Base-by-base conservation (phyloP, 441 rosid genomes). In the Monsonia emarginata region DNA sequence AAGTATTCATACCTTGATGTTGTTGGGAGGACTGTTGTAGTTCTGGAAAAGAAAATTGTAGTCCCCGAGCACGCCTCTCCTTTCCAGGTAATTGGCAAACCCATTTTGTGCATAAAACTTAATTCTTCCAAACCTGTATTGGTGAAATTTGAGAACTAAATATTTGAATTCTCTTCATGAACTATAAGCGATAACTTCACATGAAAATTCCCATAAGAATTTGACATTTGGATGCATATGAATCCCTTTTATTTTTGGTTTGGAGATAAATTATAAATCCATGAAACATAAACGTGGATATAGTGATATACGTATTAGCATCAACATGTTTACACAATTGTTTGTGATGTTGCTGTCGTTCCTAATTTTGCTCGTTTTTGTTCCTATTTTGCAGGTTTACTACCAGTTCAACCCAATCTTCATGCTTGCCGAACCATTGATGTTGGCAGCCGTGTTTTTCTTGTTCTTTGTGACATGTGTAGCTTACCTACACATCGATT, bases 1-100 rank as follows among this genome's bases (percentile, higher is more conserved):
- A 95, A 95, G 78, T 95, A 88, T 72, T 85, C 99, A 30, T 95
- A 95, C 83, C 97, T 95, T 64, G 98, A 95, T 83, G 86, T 91
- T 18, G 89, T 95, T 73, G 98, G 97, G 72, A 89, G 99, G 79
- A 83, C 98, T 40, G 98, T 95, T 76, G 80, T 89, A 61, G 98
- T 91, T 73, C 78, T 95, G 78, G 91, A 91, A 75, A 95, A 91
- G 89, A 83, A 81, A 72, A 95, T 89, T 66, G 85, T 79, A 5
- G 92, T 89, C 65, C 98, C 98, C 27, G 82, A 81, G 73, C 99
- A 85, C 76, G 85, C 76, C 65, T 32, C 79, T 74, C 89, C 85
- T 61, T 91, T 94, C 84, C 99, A 94, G 99, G 99, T 95, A 74
- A 78, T 48, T 46, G 44, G 28, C 61, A 32, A 61, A 61, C 38